phyloP scores from a whole-genome alignment of 352 stramenopile genomes.

The Plasmopara halstedii region DNA sequence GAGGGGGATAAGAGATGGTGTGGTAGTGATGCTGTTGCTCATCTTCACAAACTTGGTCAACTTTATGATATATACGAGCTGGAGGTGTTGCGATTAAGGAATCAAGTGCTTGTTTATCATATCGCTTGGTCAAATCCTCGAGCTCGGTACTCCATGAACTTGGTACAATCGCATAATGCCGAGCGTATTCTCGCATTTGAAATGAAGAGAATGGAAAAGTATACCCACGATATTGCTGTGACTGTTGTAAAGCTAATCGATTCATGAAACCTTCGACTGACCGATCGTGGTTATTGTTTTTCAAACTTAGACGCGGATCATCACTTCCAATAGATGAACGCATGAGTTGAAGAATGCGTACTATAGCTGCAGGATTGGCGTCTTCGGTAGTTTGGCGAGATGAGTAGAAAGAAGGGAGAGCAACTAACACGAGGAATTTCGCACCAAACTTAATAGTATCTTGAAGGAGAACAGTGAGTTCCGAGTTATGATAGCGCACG shows the following conservation, averaged over 20 bases:
- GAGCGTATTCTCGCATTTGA: conserved; percentile 33
- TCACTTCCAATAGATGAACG: conserved; percentile 28
- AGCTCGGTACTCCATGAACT: conserved; percentile 39
- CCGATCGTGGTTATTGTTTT: conserved; percentile 25
- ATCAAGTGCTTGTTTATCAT: conserved; percentile 25
- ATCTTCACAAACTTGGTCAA: not conserved
- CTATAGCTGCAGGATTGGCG: conserved; percentile 16
- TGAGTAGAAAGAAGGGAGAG: conserved; percentile 21
- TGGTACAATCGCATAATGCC: not conserved
- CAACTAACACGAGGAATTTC: conserved; percentile 45
- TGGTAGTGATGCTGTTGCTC: conserved; percentile 8
- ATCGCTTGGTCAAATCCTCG: conserved; percentile 49
- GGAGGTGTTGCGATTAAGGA: conserved; percentile 5
- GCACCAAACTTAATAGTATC: conserved; percentile 56
- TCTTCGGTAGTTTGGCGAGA: not conserved
- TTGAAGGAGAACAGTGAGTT: conserved; percentile 71
- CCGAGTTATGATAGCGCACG: conserved; percentile 71
- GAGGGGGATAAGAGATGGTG: conserved; percentile 4
- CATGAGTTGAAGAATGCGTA: conserved; percentile 40
- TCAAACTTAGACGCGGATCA: not conserved
- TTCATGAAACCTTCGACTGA: conserved; percentile 66
- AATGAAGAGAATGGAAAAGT: conserved; percentile 33
- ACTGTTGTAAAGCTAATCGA: conserved; percentile 36
- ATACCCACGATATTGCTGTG: conserved; percentile 3
- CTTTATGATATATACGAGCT: not conserved